phyloP scores from a whole-genome alignment of 495 filamentous ascomycete genomes.

The Aspergillus funiculosus region DNA sequence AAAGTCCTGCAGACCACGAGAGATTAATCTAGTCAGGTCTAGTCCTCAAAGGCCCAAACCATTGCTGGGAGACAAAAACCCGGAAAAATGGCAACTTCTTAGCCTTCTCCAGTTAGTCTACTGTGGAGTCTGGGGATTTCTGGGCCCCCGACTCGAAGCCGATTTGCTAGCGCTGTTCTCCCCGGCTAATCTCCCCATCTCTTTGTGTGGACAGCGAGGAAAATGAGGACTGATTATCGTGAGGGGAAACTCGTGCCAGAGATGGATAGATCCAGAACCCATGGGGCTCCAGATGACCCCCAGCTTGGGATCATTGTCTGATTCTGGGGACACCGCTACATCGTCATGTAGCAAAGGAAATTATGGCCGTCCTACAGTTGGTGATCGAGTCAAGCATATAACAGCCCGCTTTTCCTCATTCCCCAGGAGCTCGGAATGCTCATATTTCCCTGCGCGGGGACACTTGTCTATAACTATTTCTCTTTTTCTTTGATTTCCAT shows the following conservation, averaged over 20 bases:
- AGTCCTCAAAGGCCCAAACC: no score
- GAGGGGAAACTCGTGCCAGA: not conserved
- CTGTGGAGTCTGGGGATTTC: constrained; percentile 10
- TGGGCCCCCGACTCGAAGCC: not conserved
- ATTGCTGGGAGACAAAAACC: constrained; percentile 2
- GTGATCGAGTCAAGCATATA: constrained; percentile 1
- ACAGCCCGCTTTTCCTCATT: not conserved
- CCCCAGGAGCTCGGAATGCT: not conserved
- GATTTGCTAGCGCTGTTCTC: constrained; percentile 1
- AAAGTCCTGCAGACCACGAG: not conserved
- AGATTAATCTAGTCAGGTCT: no score
- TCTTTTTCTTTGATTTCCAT: no score
- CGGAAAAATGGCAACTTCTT: constrained; percentile 8
- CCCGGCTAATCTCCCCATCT: constrained; percentile 7
- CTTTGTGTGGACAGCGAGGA: not conserved
- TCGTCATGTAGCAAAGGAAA: not conserved
- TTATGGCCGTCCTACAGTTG: constrained; percentile 1
- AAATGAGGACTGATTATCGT: not conserved
- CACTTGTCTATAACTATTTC: not conserved
- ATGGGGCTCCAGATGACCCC: not conserved
- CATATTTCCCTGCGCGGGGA: not conserved
- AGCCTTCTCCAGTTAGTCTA: constrained; percentile 9
- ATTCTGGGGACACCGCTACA: constrained; percentile 6
- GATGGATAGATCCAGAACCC: constrained; percentile 2
- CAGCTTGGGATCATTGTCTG: constrained; percentile 1